Conservation (phyloP, 1,284 basidiomycete species). For the Wolfiporia cocos region DNA sequence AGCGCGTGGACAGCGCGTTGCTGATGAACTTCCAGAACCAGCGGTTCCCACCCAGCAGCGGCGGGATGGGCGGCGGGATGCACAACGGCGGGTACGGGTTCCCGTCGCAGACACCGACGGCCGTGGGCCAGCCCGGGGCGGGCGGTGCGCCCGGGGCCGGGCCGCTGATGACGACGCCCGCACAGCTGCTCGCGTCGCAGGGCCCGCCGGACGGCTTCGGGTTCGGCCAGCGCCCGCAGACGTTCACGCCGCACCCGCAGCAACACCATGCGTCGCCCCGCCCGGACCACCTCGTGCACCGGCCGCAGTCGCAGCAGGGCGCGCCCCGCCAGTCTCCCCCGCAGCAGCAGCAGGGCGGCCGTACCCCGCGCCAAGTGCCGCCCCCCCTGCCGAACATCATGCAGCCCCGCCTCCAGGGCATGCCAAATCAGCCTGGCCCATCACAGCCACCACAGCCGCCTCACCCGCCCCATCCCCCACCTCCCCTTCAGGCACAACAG, state of each 20-base stretch:
- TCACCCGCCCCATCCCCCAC: constrained; percentile 14
- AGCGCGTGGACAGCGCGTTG: constrained; percentile 39
- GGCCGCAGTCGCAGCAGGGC: constrained; percentile 23
- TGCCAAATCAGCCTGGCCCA: constrained; percentile 15
- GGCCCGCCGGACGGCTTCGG: constrained; percentile 26
- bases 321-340: constrained; percentile 17
- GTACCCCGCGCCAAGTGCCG: constrained; percentile 20
- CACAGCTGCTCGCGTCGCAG: constrained; percentile 33
- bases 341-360: constrained; percentile 11
- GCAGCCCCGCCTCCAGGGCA: constrained; percentile 13
- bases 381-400: constrained; percentile 14
- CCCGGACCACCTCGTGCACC: constrained; percentile 16
- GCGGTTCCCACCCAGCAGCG: constrained; percentile 31
- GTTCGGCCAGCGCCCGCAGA: constrained; percentile 40
- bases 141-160: constrained; percentile 14
- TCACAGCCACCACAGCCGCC: constrained; percentile 17
- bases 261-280: constrained; percentile 36
- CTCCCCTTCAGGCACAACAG: constrained; percentile 16
- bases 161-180: constrained; percentile 46
- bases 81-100: no score
- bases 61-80: no score
- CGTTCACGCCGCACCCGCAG: constrained; percentile 23
- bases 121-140: no score
- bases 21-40: constrained; percentile 37
- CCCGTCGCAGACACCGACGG: no score